A percentile compares a stretch with the other conserved stretches of the same genome.
Evolutionary conservation across 2,329 filamentous ascomycete genomes (phyloP).

Genomic region (Hypoxylon sp.): DNA sequence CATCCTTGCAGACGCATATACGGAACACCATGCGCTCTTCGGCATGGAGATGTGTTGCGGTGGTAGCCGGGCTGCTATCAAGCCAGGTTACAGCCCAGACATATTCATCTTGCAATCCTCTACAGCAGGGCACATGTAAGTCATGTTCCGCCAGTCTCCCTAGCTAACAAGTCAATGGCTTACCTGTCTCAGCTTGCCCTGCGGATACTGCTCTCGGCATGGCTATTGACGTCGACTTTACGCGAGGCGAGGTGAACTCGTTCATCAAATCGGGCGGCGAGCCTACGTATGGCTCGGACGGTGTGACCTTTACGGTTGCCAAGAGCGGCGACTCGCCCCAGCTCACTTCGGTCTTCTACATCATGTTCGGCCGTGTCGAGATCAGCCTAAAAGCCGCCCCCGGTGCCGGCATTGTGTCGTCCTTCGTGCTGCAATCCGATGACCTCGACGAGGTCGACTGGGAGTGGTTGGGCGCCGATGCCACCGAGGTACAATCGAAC

Average conservation of each 20-base stretch:
- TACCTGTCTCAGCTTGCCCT: slow-evolving; percentile 71
- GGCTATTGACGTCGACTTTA: slow-evolving; percentile 88
- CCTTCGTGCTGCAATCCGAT: slow-evolving; percentile 91
- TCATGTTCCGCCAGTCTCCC: slow-evolving; percentile 7
- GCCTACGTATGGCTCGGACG: slow-evolving; percentile 81
- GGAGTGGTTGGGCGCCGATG: slow-evolving; percentile 90
- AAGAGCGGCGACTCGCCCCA: slow-evolving; percentile 87
- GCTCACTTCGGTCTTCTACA: slow-evolving; percentile 93
- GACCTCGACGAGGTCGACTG: slow-evolving; percentile 96
- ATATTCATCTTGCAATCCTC: slow-evolving; percentile 53
- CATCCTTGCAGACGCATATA: slow-evolving; percentile 35
- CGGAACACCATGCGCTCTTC: slow-evolving; percentile 47
- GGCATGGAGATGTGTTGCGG: slow-evolving; percentile 40
- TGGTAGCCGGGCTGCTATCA: slow-evolving; percentile 45
- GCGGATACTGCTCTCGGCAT: slow-evolving; percentile 85
- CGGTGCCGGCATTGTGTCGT: slow-evolving; percentile 93
- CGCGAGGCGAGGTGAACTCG: slow-evolving; percentile 80
- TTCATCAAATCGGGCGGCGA: slow-evolving; percentile 78
- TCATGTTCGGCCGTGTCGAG: slow-evolving; percentile 97
- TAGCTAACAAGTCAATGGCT: slow-evolving; percentile 32
- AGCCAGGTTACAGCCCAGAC: slow-evolving; percentile 50
- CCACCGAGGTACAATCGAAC: slow-evolving; percentile 89
- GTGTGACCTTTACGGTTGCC: slow-evolving; percentile 84
- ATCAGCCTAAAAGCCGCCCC: slow-evolving; percentile 88
- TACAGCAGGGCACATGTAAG: slow-evolving; percentile 48